phyloP scores from a whole-genome alignment of 2,329 filamentous ascomycete genomes.

The Xenoacremonium recifei region DNA sequence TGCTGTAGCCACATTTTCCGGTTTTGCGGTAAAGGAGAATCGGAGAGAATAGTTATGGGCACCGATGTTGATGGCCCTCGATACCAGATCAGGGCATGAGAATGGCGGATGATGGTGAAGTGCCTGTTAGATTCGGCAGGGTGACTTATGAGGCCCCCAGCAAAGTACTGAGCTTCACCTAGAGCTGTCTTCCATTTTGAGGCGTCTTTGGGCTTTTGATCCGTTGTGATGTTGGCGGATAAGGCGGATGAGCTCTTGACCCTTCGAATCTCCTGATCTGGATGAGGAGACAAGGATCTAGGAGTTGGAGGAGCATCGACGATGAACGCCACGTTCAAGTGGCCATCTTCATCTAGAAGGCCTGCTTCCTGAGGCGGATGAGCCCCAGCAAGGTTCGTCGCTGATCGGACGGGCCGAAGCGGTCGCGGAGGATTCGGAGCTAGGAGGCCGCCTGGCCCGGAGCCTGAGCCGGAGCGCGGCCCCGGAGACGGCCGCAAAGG shows the following conservation, averaged over 20 bases:
- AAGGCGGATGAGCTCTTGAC: constrained; percentile 33
- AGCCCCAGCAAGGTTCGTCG: constrained; percentile 22
- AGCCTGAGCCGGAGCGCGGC: background rate
- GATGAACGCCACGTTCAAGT: constrained; percentile 21
- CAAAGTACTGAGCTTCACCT: constrained; percentile 62
- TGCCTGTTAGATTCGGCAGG: constrained; percentile 65
- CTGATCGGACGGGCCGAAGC: constrained; percentile 23
- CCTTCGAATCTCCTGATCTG: constrained; percentile 24
- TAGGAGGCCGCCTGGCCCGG: constrained; percentile 5
- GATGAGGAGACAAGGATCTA: constrained; percentile 9
- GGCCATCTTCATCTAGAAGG: constrained; percentile 14
- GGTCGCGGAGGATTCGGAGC: constrained; percentile 18
- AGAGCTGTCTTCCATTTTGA: constrained; percentile 47
- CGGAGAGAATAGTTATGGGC: constrained; percentile 62
- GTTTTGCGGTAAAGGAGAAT: constrained; percentile 51
- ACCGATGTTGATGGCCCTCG: constrained; percentile 63
- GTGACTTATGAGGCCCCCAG: constrained; percentile 61
- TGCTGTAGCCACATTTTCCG: constrained; percentile 67
- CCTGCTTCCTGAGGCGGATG: constrained; percentile 20
- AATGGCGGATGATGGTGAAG: constrained; percentile 66
- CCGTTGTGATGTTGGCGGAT: constrained; percentile 9
- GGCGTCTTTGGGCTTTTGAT: constrained; percentile 16
- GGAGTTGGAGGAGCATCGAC: constrained; percentile 22
- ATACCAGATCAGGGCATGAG: constrained; percentile 63
- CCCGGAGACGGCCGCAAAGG: background rate